These are phyloP conservation scores for Nemania sp. DNA, from an alignment of 2,329 filamentous ascomycete species.

Conservation along the genomic window DNA sequence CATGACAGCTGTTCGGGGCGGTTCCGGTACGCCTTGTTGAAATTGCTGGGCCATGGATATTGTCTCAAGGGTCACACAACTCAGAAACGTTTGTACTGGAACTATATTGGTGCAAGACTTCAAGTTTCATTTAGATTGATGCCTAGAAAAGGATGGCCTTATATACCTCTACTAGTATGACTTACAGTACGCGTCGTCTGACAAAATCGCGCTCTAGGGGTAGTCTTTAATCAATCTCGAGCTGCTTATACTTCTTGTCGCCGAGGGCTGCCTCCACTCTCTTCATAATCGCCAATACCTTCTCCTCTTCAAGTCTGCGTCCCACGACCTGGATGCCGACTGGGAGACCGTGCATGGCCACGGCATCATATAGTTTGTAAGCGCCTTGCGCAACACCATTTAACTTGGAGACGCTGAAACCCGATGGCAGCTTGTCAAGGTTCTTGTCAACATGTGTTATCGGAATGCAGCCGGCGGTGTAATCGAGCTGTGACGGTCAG, in stretches of 20 bases:
- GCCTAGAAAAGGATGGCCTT: too few relatives aligned
- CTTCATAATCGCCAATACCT: slow-evolving; percentile 80
- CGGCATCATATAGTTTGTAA: slow-evolving; percentile 82
- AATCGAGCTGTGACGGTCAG: slow-evolving; percentile 67
- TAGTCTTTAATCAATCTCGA: slow-evolving; percentile 55
- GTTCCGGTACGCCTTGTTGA: too few relatives aligned
- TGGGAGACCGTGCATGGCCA: slow-evolving; percentile 83
- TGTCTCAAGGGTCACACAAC: too few relatives aligned
- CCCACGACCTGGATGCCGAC: slow-evolving; percentile 86
- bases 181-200: too few relatives aligned
- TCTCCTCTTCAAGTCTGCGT: slow-evolving; percentile 80
- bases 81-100: too few relatives aligned
- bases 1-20: too few relatives aligned
- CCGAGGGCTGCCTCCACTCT: slow-evolving; percentile 74
- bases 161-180: too few relatives aligned
- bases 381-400: slow-evolving; percentile 82
- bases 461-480: slow-evolving; percentile 79
- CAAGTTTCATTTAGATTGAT: too few relatives aligned
- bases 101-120: too few relatives aligned
- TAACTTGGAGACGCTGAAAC: slow-evolving; percentile 64
- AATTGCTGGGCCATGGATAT: too few relatives aligned
- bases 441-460: slow-evolving; percentile 79
- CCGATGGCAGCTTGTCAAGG: slow-evolving; percentile 65
- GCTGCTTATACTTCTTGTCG: slow-evolving; percentile 54
- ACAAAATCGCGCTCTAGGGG: too few relatives aligned